Base-by-base conservation (phyloP, 2,329 filamentous ascomycete species). In the Epichloe gansuensis region DNA sequence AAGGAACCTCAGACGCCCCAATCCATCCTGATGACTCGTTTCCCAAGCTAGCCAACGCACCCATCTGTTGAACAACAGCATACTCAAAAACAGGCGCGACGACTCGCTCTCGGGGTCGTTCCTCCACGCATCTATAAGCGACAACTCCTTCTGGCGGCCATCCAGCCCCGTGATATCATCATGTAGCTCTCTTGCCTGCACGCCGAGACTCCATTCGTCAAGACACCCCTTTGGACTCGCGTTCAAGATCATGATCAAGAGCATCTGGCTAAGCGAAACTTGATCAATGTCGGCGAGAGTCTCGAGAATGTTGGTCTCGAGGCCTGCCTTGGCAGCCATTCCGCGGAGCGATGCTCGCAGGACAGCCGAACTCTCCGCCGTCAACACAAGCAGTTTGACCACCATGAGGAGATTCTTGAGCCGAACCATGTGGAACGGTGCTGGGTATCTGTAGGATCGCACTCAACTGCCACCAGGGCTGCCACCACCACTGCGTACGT, bases 391-490 rank as follows among this genome's bases (percentile, higher is more conserved):
- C 2, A 80, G 65, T 55, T 77, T 77, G 45, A 74, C 74, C 15
- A 82, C 65, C 46, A 74, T 68, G 50, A 80, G 67, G 11, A 81
- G 60, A 11, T 72, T 71, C 59, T 77, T 78, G 31, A 79, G 66
- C 25, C 80, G 69, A 28, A 69, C 67, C 0, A 72, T 70, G 46
- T 75, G 70, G 58, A 79, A 80, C 0, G 77, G 75, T 52, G 74
- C 70, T 12, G 72, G 67, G 50, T 72, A 69, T 43, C 72, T 73
- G 60, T 74, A 75, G 0, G 74, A 35, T 81, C 75, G 57, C 72
- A 69, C 23, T 70, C 62, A 5, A 72, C 66, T 5, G 74, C 72
- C 0, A 73, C 59, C 23, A 81, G 72, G 56, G 75, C 76, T 1
- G 72, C 65, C 6, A 76, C 60, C 13, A 72, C 69, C 3, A 81